A percentile compares a stretch with the other conserved stretches of the same genome.
phyloP scores from a whole-genome alignment of 495 filamentous ascomycete species.

The Haplographium delicatum region DNA sequence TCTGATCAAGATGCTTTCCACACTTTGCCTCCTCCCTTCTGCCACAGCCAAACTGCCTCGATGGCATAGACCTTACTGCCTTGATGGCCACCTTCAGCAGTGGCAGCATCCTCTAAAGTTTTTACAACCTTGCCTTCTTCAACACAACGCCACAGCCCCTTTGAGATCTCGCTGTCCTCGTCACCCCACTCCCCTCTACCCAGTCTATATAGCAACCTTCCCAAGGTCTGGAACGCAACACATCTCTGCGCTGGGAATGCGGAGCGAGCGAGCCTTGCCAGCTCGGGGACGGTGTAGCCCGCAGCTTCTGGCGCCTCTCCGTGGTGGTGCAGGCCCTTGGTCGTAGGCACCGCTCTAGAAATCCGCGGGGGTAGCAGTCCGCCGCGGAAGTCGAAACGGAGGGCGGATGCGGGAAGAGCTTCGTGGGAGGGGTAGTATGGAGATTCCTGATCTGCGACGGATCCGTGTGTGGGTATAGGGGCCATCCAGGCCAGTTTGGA shows the following conservation, averaged over 20 bases:
- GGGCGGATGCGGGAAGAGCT: constrained; percentile 63
- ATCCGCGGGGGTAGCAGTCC: constrained; percentile 67
- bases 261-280: constrained; percentile 76
- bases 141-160: constrained; percentile 71
- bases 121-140: constrained; percentile 71
- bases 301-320: constrained; percentile 88
- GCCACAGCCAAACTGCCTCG: constrained; percentile 89
- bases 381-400: constrained; percentile 88
- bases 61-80: constrained; percentile 74
- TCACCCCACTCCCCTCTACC: constrained; percentile 74
- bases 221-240: constrained; percentile 85
- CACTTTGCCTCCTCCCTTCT: constrained; percentile 64
- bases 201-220: constrained; percentile 76
- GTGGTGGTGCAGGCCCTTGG: constrained; percentile 86
- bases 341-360: constrained; percentile 64
- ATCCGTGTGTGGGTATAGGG: constrained; percentile 53
- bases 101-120: constrained; percentile 62
- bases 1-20: constrained; percentile 20
- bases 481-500: constrained; percentile 87
- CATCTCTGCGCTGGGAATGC: constrained; percentile 82
- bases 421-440: constrained; percentile 73
- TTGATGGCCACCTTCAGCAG: constrained; percentile 42
- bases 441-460: constrained; percentile 54
- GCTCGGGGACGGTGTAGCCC: constrained; percentile 87
- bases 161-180: constrained; percentile 47